These are phyloP conservation scores for Colletotrichum liaoningense DNA, from an alignment of 2,329 filamentous ascomycete genomes.

Conservation along the genomic window DNA sequence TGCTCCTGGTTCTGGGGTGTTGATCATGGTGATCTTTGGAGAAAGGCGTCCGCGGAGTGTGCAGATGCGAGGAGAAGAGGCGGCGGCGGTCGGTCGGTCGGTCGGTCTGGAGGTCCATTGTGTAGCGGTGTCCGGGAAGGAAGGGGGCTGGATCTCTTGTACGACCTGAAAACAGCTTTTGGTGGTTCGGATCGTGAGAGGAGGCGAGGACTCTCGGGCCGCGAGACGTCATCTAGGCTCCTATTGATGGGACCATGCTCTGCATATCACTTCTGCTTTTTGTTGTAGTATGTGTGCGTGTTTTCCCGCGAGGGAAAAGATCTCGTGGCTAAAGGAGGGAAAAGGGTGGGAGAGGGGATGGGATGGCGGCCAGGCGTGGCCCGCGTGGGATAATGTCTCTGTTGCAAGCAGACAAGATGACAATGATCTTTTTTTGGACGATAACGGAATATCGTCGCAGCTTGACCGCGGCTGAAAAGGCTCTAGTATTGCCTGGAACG, in stretches of 20 bases:
- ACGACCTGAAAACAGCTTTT: slow-evolving; percentile 1
- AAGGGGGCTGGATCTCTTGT: background rate
- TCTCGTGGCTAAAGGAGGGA: background rate
- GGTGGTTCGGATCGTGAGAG: slow-evolving; percentile 2
- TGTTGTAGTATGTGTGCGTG: background rate
- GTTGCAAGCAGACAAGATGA: slow-evolving; percentile 5
- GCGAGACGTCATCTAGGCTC: background rate
- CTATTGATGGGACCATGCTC: background rate
- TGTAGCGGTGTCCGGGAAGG: background rate
- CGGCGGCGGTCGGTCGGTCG: no score
- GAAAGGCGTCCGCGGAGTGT: background rate
- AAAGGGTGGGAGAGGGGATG: background rate
- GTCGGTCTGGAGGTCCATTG: background rate
- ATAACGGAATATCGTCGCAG: background rate
- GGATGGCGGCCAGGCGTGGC: no score
- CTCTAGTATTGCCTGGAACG: background rate
- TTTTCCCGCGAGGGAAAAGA: background rate
- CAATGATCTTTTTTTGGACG: background rate
- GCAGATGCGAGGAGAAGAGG: no score
- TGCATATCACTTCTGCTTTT: background rate
- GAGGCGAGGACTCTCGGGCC: slow-evolving; percentile 3
- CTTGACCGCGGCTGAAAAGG: background rate
- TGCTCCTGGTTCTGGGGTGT: background rate
- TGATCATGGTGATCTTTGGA: background rate
- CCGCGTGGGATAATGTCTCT: background rate